phyloP scores from a whole-genome alignment of 2,329 filamentous ascomycete genomes.

The Coniochaeta pulveracea region DNA sequence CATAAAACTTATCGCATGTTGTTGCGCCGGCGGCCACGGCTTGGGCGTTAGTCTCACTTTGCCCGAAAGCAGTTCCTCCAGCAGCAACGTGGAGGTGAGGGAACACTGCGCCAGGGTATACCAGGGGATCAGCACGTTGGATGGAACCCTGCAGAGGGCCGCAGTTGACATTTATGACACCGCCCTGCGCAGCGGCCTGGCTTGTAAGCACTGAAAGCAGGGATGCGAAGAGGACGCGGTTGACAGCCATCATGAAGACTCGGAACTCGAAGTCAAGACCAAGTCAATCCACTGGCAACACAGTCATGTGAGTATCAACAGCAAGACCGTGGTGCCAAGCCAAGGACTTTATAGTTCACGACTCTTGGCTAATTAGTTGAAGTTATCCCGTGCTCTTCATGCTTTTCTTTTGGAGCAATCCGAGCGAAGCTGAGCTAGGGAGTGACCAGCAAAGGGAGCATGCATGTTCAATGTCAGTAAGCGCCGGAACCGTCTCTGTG shows the following conservation, averaged over 20 bases:
- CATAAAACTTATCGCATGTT: conserved; percentile 4
- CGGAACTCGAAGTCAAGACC: too few relatives aligned
- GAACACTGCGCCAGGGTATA: neutral
- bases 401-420: too few relatives aligned
- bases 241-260: conserved; percentile 6
- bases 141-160: neutral
- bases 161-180: conserved; percentile 3
- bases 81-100: conserved; percentile 4
- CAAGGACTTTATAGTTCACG: neutral
- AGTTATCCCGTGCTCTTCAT: too few relatives aligned
- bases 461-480: too few relatives aligned
- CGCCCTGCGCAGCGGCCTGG: conserved; percentile 1
- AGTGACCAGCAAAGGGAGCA: too few relatives aligned
- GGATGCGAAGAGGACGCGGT: neutral
- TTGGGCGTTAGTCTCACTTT: conserved; percentile 2
- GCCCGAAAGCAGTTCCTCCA: conserved; percentile 3
- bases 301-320: neutral
- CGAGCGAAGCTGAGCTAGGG: too few relatives aligned
- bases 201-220: neutral
- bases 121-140: conserved; percentile 3
- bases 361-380: neutral
- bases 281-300: too few relatives aligned
- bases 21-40: conserved; percentile 2
- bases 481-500: neutral
- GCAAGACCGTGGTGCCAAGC: neutral